Evolutionary conservation across 164 flowering plant genomes (phyloP).

Genomic region (Vitis amurensis): DNA sequence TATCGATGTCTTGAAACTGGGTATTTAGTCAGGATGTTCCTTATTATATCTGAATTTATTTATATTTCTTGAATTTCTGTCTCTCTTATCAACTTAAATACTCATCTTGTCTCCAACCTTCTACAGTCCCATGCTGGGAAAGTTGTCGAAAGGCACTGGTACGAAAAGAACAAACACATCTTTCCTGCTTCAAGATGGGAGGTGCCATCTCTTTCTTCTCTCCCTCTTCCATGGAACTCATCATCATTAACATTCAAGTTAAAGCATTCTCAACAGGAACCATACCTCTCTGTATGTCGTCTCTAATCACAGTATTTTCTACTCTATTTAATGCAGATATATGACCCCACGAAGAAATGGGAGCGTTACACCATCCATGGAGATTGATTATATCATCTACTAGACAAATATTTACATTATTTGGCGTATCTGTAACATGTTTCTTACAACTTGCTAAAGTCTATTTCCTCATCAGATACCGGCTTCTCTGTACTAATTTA

Average conservation of each 20-base stretch:
- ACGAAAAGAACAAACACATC: conserved; percentile 96
- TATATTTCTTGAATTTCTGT: too few relatives aligned
- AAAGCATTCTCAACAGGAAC: too few relatives aligned
- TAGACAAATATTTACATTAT: not conserved
- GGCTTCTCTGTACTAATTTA: too few relatives aligned
- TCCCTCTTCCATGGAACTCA: not conserved
- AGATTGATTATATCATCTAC: conserved; percentile 41
- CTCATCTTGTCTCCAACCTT: not conserved
- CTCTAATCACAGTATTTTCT: not conserved
- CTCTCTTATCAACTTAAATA: not conserved
- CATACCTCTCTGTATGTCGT: conserved; percentile 1
- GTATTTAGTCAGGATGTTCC: too few relatives aligned
- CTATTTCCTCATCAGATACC: not conserved
- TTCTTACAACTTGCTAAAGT: not conserved
- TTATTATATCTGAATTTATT: too few relatives aligned
- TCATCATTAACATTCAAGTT: too few relatives aligned
- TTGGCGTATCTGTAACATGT: not conserved
- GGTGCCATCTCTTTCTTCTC: conserved; percentile 39
- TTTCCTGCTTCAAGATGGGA: conserved; percentile 99
- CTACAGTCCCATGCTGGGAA: conserved; percentile 97
- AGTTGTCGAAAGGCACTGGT: conserved; percentile 99
- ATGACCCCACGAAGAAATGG: conserved; percentile 84
- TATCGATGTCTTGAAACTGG: too few relatives aligned
- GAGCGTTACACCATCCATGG: conserved; percentile 91
- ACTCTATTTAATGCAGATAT: conserved; percentile 50